A percentile compares a stretch with the other conserved stretches of the same genome.
Evolutionary conservation across 306 rosid species (phyloP).

Genomic region (apple (Malus domestica)): ASM211411v1 NC_041803.1:8004501-8005000

Average conservation of each 20-base stretch:
- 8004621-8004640: constrained; percentile 83
- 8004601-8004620: constrained; percentile 80
- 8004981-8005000: neutral
- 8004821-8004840: constrained; percentile 79
- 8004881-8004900: neutral
- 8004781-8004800: constrained; percentile 94
- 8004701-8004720: neutral
- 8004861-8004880: constrained; percentile 67
- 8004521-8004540: constrained; percentile 48
- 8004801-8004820: constrained; percentile 95
- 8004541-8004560: constrained; percentile 52
- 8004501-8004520: constrained; percentile 75
- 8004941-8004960: neutral
- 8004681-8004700: neutral
- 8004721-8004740: neutral
- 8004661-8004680: neutral
- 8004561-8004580: constrained; percentile 65
- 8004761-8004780: constrained; percentile 77
- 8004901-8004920: neutral
- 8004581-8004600: constrained; percentile 82
- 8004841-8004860: constrained; percentile 90
- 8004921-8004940: neutral
- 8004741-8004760: neutral
- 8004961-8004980: neutral
- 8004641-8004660: neutral